Evolutionary conservation across 2,329 filamentous ascomycete species (phyloP), one percentile per base, ranked within the genome.

Genomic region (Alternaria longipes): DNA sequence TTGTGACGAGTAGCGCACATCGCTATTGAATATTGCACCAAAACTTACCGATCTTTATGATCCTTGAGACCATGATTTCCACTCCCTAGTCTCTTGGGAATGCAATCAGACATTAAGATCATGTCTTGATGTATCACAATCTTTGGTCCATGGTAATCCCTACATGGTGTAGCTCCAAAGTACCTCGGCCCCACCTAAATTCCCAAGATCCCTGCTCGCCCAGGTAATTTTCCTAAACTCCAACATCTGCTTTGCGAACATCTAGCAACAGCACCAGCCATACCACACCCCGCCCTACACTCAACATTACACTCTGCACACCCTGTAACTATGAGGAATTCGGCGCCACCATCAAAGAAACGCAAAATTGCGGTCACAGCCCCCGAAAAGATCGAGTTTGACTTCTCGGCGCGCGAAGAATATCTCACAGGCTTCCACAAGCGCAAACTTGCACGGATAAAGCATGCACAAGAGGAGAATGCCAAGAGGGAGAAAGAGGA

Each of bases 391-490:
- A 90, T 99, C 78, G 88, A 84, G 54, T 99, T 98, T 81, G 93
- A 99, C 81, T 82, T 86, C 63, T 84, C 85, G 63, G 91, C 91
- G 46, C 90, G 95, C 66, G 83, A 91, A 66, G 93, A 98, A 74
- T 99, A 92, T 76, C 85, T 99, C 59, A 97, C 93, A 0, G 95
- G 95, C 3, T 99, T 99, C 81, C 94, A 94, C 83, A 99, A 98
- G 85, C 90, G 95, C 79, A 98, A 97, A 80, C 82, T 91, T 54
- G 91, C 93, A 78, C 87, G 95, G 38, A 89, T 90, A 68, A 96
- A 97, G 82, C 84, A 90, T 79, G 94, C 94, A 2, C 91, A 95
- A 74, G 93, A 95, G 68, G 85, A 91, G 69, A 92, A 92, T 4
- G 89, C 87, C 46, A 90, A 92, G 79, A 89, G 86, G 75, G 93